phyloP scores from a whole-genome alignment of 192 early-diverging fungal species.

The Piromyces finnis region DNA sequence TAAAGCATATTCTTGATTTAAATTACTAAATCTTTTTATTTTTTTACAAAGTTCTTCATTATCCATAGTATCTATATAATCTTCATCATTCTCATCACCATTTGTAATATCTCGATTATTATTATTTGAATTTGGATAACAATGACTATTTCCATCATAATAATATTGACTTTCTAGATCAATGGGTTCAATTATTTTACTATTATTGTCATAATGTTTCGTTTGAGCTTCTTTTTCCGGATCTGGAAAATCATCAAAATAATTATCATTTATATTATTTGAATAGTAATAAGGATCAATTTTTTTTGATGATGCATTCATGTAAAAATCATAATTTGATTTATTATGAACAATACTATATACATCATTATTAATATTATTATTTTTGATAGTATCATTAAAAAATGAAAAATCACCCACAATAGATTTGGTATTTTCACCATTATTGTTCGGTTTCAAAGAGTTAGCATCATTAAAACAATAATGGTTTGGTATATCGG shows the following conservation, averaged over 20 bases:
- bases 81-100: not conserved
- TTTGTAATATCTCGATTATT: not conserved
- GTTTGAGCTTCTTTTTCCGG: not conserved
- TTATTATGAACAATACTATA: not conserved
- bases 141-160: not conserved
- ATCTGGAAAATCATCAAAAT: not conserved
- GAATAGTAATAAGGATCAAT: not conserved
- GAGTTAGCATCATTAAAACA: no score
- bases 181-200: no score
- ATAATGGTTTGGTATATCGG: no score
- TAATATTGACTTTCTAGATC: not conserved
- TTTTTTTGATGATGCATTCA: not conserved
- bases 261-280: not conserved
- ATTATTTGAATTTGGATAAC: not conserved
- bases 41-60: not conserved
- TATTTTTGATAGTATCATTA: not conserved
- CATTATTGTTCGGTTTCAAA: no score
- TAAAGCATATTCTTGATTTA: not conserved
- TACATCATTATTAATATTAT: not conserved
- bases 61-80: not conserved
- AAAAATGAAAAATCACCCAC: not conserved
- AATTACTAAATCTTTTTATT: not conserved
- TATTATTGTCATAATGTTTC: no score
- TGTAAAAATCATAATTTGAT: not conserved
- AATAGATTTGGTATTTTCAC: not conserved